Conservation (phyloP, 345 rosid species). For the Geranium rotundifolium region DNA sequence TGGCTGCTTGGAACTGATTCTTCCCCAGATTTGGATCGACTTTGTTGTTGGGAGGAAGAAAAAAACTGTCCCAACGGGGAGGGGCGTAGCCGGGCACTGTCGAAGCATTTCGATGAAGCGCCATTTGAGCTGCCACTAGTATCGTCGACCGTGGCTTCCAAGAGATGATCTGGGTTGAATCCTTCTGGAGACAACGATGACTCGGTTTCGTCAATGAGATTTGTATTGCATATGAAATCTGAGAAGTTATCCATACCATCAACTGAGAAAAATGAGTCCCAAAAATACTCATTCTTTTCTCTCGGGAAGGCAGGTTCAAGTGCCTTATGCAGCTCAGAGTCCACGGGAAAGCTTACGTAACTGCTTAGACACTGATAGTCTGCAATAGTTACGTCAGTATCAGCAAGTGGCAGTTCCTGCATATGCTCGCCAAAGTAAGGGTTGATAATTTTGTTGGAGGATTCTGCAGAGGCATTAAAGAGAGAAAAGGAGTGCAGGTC, state of each 20-base stretch:
- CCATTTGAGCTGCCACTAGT: constrained; percentile 8
- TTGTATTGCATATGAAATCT: constrained; percentile 4
- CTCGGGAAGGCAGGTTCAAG: constrained; percentile 23
- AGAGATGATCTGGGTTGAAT: constrained; percentile 22
- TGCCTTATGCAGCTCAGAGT: constrained; percentile 34
- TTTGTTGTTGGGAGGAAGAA: constrained; percentile 11
- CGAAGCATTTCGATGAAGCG: constrained; percentile 26
- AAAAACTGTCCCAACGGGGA: constrained; percentile 1
- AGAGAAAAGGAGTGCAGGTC: constrained; percentile 19
- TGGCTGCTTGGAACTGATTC: constrained; percentile 10
- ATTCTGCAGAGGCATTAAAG: constrained; percentile 13
- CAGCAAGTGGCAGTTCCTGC: constrained; percentile 10
- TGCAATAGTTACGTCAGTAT: constrained; percentile 2
- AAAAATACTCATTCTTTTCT: constrained; percentile 15
- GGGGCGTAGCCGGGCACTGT: too few species aligned
- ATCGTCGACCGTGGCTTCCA: constrained; percentile 37
- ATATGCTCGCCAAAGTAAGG: constrained; percentile 11
- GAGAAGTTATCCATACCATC: constrained; percentile 12
- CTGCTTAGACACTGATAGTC: constrained; percentile 2
- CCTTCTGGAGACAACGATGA: constrained; percentile 12
- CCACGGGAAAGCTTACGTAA: constrained; percentile 25
- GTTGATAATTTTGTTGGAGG: constrained; percentile 10
- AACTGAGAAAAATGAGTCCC: constrained; percentile 14
- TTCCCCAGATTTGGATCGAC: constrained; percentile 3
- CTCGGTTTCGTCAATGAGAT: constrained; percentile 9